Evolutionary conservation across 106 monocot genomes (phyloP), one percentile per base, ranked within the genome.

Genomic region (Ottelia alismoides): DNA sequence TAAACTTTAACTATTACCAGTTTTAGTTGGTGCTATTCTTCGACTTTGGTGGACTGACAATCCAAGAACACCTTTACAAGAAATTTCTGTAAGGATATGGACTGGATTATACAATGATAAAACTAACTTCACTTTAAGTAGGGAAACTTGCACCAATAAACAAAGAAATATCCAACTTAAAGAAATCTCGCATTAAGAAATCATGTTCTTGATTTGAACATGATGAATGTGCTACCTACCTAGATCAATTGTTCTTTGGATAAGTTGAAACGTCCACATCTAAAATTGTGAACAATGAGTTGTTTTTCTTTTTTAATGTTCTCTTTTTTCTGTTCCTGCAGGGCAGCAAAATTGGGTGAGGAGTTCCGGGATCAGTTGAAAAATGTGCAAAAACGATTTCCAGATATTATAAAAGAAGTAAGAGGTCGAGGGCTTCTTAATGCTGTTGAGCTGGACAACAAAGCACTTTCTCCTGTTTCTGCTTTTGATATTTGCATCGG

Each of bases 401-500:
- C 89, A 2, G 67, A 85, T 27, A 72, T 99, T 22, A 71, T 99
- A 52, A 99, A 72, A 64, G 98, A 90, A 25, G 83, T 99, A 0
- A 67, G 90, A 16, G 98, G 89, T 31, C 77, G 80, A 75, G 98
- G 98, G 4, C 58, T 99, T 53, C 82, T 99, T 24, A 99, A 90
- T 83, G 98, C 98, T 20, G 32, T 99, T 59, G 98, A 99, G 26
- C 60, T 99, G 44, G 60, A 80, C 61, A 68, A 32, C 26, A 57
- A 77, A 28, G 64, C 82, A 28, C 56, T 90, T 2, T 82, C 74
- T 55, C 98, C 90, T 22, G 85, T 66, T 9, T 82, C 90, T 54
- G 98, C 90, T 46, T 98, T 82, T 68, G 98, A 85, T 60, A 52
- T 98, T 48, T 98, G 98, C 55, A 70, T 98, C 26, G 79, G 83